These are phyloP conservation scores for Populus nigra DNA, from an alignment of 345 rosid genomes.

Conservation along the genomic window DNA sequence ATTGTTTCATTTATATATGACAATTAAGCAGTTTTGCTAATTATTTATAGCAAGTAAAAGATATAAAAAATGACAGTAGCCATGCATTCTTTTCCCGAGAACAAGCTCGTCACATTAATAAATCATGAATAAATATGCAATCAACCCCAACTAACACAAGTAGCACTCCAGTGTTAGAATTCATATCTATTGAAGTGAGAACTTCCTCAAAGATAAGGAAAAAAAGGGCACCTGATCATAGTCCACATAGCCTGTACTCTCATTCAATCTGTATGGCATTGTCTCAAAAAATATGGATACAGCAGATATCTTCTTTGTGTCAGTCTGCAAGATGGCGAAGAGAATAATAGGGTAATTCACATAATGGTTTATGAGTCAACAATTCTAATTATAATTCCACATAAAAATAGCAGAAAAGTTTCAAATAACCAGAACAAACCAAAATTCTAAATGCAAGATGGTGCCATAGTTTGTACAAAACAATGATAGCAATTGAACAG, in stretches of 20 bases:
- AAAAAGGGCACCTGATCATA: conserved; percentile 71
- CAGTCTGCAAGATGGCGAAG: conserved; percentile 57
- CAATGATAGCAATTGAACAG: neutral
- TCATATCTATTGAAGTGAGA: neutral
- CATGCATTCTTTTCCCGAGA: too few relatives aligned
- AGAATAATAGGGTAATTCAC: conserved; percentile 5
- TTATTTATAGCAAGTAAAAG: too few relatives aligned
- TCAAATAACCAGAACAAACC: neutral
- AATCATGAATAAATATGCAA: too few relatives aligned
- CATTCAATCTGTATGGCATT: conserved; percentile 92
- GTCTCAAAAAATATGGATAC: conserved; percentile 95
- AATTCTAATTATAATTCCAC: neutral
- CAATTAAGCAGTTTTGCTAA: too few relatives aligned
- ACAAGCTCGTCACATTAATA: too few relatives aligned
- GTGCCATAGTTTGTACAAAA: neutral
- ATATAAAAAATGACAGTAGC: neutral
- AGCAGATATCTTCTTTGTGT: conserved; percentile 92
- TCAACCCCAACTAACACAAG: too few relatives aligned
- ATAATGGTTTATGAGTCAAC: neutral
- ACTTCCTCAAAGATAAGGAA: neutral
- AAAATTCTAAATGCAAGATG: neutral
- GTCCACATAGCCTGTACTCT: conserved; percentile 86
- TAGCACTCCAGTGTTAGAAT: neutral
- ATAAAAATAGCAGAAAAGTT: neutral
- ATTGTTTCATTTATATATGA: too few relatives aligned